Base-by-base conservation (phyloP, 208 protist species). In the Naegleria lovaniensis region DNA sequence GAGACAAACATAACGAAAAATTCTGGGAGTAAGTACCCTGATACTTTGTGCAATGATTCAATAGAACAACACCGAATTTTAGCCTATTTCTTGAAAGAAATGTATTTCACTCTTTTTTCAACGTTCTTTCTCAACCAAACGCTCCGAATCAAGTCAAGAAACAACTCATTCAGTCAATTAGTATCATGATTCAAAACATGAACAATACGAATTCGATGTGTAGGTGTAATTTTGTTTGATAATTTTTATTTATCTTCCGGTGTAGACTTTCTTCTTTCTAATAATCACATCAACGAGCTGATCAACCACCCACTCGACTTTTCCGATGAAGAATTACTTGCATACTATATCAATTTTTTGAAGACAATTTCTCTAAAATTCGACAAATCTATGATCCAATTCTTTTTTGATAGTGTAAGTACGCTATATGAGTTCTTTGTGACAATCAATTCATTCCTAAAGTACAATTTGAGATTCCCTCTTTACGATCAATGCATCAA, bases 281-380 rank as follows among this genome's bases (percentile, higher is more conserved):
- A 97, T 89, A 97, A 97, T 92, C 92, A 96, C 89, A 95, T 97
- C 85, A 97, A 97, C 93, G 92, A 95, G n/a, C 92, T 97, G 41
- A 97, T 97, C 79, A 92, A 88, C 36, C 94, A 96, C 58, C 90
- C 95, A 39, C 97, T 96, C 92, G 96, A 97, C 92, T 96, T 96
- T 88, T 92, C 91, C 0, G 93, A 97, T 91, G 96, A 97, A 39
- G 96, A 97, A 90, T 88, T 97, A 43, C 89, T 97, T 22, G 96
- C 94, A 13, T 97, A 97, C 90, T 97, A 97, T 92, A 96, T 97
- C 76, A 95, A 95, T n/a, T 97, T 97, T 85, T 88, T 97, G 33
- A 97, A 97, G 91, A 95, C 94, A 33, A 91, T 97, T 15, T 96
- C 95, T 19, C 92, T 97, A 9, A 95, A 95, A 89, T 91, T 97